Conservation (phyloP, 2,329 filamentous ascomycete genomes). For the Cryphonectria carpinicola region DNA sequence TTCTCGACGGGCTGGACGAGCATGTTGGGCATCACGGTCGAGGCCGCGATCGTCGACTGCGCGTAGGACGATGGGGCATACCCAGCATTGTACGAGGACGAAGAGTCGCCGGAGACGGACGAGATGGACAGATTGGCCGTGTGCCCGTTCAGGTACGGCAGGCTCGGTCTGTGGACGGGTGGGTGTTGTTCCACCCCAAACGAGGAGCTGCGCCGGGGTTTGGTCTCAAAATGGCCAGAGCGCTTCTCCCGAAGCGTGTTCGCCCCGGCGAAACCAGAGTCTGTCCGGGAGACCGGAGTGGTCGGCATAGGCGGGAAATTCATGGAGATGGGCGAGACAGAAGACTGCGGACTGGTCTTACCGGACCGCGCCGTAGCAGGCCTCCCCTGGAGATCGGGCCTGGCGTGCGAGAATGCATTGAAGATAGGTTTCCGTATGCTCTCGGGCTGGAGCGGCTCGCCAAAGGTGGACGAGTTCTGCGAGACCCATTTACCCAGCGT, state of each 20-base stretch:
- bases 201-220: constrained; percentile 88
- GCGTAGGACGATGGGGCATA: constrained; percentile 86
- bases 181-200: constrained; percentile 78
- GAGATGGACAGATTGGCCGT: constrained; percentile 63
- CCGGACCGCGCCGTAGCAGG: constrained; percentile 74
- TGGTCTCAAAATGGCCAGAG: constrained; percentile 83
- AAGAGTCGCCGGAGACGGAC: constrained; percentile 63
- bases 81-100: constrained; percentile 68
- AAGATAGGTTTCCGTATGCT: constrained; percentile 70
- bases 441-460: constrained; percentile 60
- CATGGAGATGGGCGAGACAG: constrained; percentile 75
- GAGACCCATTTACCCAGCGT: constrained; percentile 84
- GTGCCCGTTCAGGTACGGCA: constrained; percentile 73
- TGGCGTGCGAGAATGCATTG: constrained; percentile 86
- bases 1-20: constrained; percentile 78
- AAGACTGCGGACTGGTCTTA: constrained; percentile 64
- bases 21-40: constrained; percentile 85
- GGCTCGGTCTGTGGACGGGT: constrained; percentile 68
- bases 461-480: constrained; percentile 88
- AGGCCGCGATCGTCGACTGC: constrained; percentile 82
- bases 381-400: constrained; percentile 72
- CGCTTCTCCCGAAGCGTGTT: constrained; percentile 90
- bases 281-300: constrained; percentile 83
- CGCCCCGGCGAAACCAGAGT: constrained; percentile 87
- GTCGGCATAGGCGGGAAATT: constrained; percentile 76